Evolutionary conservation across 768 basidiomycete species (phyloP).

Genomic region (Lentinula raphanica): DNA sequence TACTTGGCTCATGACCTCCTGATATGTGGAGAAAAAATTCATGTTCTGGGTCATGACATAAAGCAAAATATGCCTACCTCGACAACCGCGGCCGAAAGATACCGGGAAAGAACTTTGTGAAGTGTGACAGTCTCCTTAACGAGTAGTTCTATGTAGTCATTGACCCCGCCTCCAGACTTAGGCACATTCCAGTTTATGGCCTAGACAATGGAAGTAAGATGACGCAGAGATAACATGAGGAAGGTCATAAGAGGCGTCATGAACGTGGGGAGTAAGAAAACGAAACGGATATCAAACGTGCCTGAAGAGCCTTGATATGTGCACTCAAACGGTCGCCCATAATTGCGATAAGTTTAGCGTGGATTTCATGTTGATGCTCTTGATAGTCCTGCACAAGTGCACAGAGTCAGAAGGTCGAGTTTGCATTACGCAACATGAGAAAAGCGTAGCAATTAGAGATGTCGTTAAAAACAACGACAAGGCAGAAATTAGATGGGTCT

Average conservation of each 20-base stretch:
- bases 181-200: constrained; percentile 73
- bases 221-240: neutral
- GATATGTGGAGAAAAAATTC: constrained; percentile 10
- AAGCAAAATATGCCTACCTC: constrained; percentile 52
- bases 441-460: neutral
- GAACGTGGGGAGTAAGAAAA: constrained; percentile 2
- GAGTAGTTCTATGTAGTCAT: constrained; percentile 89
- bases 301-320: constrained; percentile 81
- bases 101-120: constrained; percentile 93
- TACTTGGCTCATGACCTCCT: constrained; percentile 95
- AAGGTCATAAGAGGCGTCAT: neutral
- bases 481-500: too few relatives aligned
- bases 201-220: constrained; percentile 30
- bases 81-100: constrained; percentile 71
- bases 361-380: constrained; percentile 99
- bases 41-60: neutral
- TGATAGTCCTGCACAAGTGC: constrained; percentile 72
- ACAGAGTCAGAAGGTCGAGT: neutral
- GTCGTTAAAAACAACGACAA: too few relatives aligned
- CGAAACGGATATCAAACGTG: constrained; percentile 24
- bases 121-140: constrained; percentile 94
- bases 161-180: constrained; percentile 57
- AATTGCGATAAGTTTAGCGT: constrained; percentile 94
- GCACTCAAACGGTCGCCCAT: constrained; percentile 92
- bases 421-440: neutral